phyloP scores from a whole-genome alignment of 148 eudicot genomes.

The Camellia sinensis region DNA sequence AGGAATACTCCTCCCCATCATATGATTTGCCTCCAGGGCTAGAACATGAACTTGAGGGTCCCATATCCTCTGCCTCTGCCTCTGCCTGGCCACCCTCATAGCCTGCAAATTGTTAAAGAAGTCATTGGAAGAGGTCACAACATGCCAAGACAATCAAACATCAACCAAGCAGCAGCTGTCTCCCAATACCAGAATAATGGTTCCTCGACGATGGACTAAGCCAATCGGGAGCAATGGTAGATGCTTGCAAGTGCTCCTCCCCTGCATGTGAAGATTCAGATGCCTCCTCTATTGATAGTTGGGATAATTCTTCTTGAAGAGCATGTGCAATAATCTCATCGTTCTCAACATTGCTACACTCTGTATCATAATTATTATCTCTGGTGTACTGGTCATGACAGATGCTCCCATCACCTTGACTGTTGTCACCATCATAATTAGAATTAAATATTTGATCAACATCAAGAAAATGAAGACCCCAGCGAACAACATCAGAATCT shows the following conservation, averaged over 20 bases:
- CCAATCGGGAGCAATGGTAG: slow-evolving; percentile 49
- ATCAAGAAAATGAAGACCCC: slow-evolving; percentile 72
- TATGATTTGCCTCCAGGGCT: slow-evolving; percentile 65
- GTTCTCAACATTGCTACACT: slow-evolving; percentile 38
- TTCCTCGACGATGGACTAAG: slow-evolving; percentile 20
- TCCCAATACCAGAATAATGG: slow-evolving; percentile 51
- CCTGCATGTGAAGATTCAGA: slow-evolving; percentile 51
- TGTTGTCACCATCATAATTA: slow-evolving; percentile 49
- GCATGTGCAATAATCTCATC: slow-evolving; percentile 56
- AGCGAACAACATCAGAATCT: slow-evolving; percentile 61
- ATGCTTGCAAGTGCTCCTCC: slow-evolving; percentile 32
- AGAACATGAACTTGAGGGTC: slow-evolving; percentile 66
- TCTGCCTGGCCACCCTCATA: slow-evolving; percentile 38
- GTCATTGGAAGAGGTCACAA: slow-evolving; percentile 12
- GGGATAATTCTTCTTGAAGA: slow-evolving; percentile 70
- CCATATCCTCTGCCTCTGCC: slow-evolving; percentile 46
- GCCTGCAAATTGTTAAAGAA: slow-evolving; percentile 35
- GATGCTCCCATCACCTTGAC: slow-evolving; percentile 54
- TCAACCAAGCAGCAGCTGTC: slow-evolving; percentile 9
- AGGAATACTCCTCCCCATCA: slow-evolving; percentile 55
- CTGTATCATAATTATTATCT: slow-evolving; percentile 39
- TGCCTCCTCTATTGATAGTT: slow-evolving; percentile 47
- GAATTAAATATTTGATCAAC: slow-evolving; percentile 52
- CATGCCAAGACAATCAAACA: neutral
- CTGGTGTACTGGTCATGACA: slow-evolving; percentile 39